These are phyloP conservation scores for Paraleonurus japonicus DNA, from an alignment of 257 asterid species.

Conservation along the genomic window DNA sequence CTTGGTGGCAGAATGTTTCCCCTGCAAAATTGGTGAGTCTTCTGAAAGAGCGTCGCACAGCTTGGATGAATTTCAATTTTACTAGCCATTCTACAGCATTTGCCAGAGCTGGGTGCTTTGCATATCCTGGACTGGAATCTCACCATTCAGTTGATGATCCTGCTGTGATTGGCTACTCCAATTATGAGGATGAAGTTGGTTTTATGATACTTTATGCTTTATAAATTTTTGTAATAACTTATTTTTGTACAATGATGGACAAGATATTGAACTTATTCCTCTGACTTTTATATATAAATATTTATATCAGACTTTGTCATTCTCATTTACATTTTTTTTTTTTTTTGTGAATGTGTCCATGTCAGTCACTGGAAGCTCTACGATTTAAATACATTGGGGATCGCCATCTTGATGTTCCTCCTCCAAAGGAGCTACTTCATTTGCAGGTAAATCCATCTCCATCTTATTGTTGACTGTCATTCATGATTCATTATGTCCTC, in stretches of 20 bases:
- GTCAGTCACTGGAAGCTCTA: conserved; percentile 35
- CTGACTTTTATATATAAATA: background rate
- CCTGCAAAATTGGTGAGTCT: conserved; percentile 41
- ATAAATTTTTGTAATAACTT: too few relatives aligned
- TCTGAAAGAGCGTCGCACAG: conserved; percentile 39
- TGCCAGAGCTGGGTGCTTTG: conserved; percentile 26
- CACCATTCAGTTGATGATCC: conserved; percentile 24
- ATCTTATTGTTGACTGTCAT: background rate
- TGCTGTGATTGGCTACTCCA: conserved; percentile 36
- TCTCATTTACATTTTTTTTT: background rate
- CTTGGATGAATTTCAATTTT: conserved; percentile 48
- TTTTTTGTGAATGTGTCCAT: conserved; percentile 3
- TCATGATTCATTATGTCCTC: background rate
- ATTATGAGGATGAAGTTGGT: conserved; percentile 42
- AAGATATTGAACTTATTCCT: conserved; percentile 5
- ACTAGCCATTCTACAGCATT: conserved; percentile 30
- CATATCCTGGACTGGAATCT: conserved; percentile 32
- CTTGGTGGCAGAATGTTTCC: conserved; percentile 37
- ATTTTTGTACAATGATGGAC: conserved; percentile 10
- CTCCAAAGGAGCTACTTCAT: conserved; percentile 36
- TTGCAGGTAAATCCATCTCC: conserved; percentile 35
- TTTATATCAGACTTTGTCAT: conserved; percentile 2
- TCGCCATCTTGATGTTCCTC: conserved; percentile 11
- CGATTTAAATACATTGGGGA: conserved; percentile 22
- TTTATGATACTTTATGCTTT: background rate